Base-by-base conservation (phyloP, 2,329 filamentous ascomycete genomes). In the Hypomyces rosellus region DNA sequence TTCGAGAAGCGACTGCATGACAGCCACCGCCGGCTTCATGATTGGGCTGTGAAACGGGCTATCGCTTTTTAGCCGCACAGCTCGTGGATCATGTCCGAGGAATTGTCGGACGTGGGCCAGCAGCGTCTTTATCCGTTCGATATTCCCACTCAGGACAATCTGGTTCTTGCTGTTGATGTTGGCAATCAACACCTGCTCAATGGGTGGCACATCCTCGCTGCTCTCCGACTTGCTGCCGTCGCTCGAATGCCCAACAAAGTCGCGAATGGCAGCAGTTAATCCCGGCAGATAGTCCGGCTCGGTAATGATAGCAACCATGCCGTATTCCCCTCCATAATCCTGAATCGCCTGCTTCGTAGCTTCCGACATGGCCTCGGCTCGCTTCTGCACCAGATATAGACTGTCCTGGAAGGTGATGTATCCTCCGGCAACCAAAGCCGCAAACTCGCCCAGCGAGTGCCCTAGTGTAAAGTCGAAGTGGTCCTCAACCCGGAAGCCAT, bases 151-250 rank as follows among this genome's bases (percentile, higher is more conserved):
- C 47, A 97, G 75, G 46, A 96, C 92, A 61, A 97, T 95, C 71
- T 97, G 92, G 65, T 96, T 96, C 72, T 90, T 93, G 66, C 85
- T 89, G 72, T 97, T 97, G 70, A 95, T 84, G 69, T 97, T 96
- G 53, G 90, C 92, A 59, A 97, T 90, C 58, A 86, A 75, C 46
- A 96, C 91, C 68, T 95, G 88, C 63, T 93, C 81, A 49, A 95
- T 89, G 3, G 89, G 82, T 15, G 88, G 86, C 30, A 84, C 70
- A 57, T 87, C 78, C 56, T 83, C 75, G 53, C 77, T 78, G 58
- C 80, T 84, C 64, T 90, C 86, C 48, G 79, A 78, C 62, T 85
- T 86, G 52, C 79, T 74, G 25, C 82, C 84, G n/a, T 79, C 74
- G 54, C 77, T 76, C 45, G 78, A 77, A 57, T 87, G 81, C 14